These are phyloP conservation scores for Phytophthora cryptogea DNA, from an alignment of 352 stramenopile species.

Conservation along the genomic window DNA sequence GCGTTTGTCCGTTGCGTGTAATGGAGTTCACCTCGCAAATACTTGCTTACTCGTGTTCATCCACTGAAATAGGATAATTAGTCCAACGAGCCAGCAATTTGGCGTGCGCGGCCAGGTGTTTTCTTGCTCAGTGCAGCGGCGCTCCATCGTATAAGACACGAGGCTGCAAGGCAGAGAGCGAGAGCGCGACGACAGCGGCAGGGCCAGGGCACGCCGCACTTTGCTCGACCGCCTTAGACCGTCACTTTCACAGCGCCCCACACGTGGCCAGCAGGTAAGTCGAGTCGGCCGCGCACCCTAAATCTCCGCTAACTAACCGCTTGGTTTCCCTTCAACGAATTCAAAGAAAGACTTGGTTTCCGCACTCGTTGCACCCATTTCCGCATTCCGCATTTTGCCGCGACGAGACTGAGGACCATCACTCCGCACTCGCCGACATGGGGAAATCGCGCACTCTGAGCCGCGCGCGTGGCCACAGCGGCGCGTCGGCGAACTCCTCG, in stretches of 20 bases:
- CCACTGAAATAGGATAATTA: not conserved
- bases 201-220: slow-evolving; percentile 2
- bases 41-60: too few species aligned
- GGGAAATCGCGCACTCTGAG: slow-evolving; percentile 23
- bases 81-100: slow-evolving; percentile 19
- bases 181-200: slow-evolving; percentile 15
- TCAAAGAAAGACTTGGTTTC: slow-evolving; percentile 1
- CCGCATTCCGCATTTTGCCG: slow-evolving; percentile 16
- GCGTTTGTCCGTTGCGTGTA: too few species aligned
- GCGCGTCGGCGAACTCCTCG: slow-evolving; percentile 5
- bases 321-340: not conserved
- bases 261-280: slow-evolving; percentile 14
- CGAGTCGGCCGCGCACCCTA: not conserved
- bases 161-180: slow-evolving; percentile 27
- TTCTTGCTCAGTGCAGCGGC: slow-evolving; percentile 18
- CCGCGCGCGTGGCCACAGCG: slow-evolving; percentile 24
- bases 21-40: too few species aligned
- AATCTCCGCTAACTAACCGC: not conserved
- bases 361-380: slow-evolving; percentile 5
- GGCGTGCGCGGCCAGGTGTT: slow-evolving; percentile 21
- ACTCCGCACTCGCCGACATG: slow-evolving; percentile 22
- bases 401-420: slow-evolving; percentile 17
- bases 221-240: slow-evolving; percentile 9
- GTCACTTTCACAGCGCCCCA: slow-evolving; percentile 18
- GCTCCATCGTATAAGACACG: slow-evolving; percentile 30